These are phyloP conservation scores for Pharnaceum exiguum DNA, from an alignment of 148 eudicot species.

Conservation along the genomic window DNA sequence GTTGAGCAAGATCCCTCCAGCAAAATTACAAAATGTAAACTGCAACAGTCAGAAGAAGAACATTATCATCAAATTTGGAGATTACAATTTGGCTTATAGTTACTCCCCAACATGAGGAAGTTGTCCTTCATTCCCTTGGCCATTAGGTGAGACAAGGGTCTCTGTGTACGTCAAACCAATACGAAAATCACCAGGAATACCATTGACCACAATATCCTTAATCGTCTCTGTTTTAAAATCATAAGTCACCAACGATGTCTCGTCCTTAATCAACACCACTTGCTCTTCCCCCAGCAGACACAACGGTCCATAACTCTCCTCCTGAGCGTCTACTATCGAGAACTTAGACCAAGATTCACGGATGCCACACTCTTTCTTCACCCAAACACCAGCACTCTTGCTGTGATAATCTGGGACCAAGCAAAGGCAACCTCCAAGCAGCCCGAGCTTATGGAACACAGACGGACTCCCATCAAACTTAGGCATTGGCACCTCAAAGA, in stretches of 20 bases:
- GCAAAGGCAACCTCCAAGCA: neutral
- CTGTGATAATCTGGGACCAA: too few species aligned
- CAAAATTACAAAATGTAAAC: too few species aligned
- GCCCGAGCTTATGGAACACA: neutral
- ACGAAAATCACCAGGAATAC: neutral
- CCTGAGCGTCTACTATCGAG: neutral
- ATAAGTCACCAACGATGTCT: neutral
- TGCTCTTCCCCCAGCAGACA: neutral
- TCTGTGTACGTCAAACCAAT: neutral
- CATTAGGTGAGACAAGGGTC: conserved; percentile 2
- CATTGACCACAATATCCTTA: neutral
- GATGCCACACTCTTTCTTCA: conserved; percentile 2
- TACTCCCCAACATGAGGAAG: too few species aligned
- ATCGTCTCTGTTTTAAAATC: neutral
- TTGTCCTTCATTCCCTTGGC: neutral
- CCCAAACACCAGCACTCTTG: neutral
- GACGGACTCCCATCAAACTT: neutral
- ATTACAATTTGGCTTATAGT: too few species aligned
- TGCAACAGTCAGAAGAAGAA: too few species aligned
- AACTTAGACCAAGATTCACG: neutral
- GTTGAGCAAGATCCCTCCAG: too few species aligned
- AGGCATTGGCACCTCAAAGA: neutral
- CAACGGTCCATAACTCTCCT: neutral
- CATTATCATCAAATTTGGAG: too few species aligned
- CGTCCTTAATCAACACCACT: neutral